phyloP scores from a whole-genome alignment of 768 basidiomycete genomes.

The Lentinus brumalis region DNA sequence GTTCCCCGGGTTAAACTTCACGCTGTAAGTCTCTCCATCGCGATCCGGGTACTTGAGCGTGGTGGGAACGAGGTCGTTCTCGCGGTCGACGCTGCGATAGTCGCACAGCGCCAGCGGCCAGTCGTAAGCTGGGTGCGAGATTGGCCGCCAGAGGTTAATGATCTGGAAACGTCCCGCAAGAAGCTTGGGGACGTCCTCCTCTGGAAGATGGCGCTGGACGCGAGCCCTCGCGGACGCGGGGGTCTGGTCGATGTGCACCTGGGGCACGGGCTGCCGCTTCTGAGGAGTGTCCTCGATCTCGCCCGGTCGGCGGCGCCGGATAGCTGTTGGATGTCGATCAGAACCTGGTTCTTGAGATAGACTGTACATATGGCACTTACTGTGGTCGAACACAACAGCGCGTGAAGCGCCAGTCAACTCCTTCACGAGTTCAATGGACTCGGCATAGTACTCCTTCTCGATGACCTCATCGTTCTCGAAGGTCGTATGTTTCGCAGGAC shows the following conservation, averaged over 20 bases:
- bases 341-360: no score
- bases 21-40: slow-evolving; percentile 45
- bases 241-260: slow-evolving; percentile 51
- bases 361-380: slow-evolving; percentile 36
- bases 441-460: slow-evolving; percentile 57
- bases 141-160: slow-evolving; percentile 58
- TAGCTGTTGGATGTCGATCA: slow-evolving; percentile 31
- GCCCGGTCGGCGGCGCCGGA: slow-evolving; percentile 43
- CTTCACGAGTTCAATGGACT: slow-evolving; percentile 60
- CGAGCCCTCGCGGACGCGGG: slow-evolving; percentile 40
- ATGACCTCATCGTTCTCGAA: slow-evolving; percentile 58
- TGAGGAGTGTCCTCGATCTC: slow-evolving; percentile 38
- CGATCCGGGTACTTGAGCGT: slow-evolving; percentile 43
- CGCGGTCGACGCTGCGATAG: slow-evolving; percentile 42
- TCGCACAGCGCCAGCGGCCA: slow-evolving; percentile 53
- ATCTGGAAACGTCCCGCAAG: slow-evolving; percentile 51
- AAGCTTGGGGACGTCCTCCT: slow-evolving; percentile 38
- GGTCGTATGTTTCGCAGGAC: slow-evolving; percentile 44
- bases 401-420: slow-evolving; percentile 58
- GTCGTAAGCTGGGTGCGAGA: slow-evolving; percentile 46
- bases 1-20: slow-evolving; percentile 42
- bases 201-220: slow-evolving; percentile 46
- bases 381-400: slow-evolving; percentile 68
- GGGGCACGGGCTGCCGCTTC: slow-evolving; percentile 45
- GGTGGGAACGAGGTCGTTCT: slow-evolving; percentile 40